Evolutionary conservation across 108 stramenopile species (phyloP), one percentile per base, ranked within the genome.

Genomic region (Hondaea fermentalgiana): DNA sequence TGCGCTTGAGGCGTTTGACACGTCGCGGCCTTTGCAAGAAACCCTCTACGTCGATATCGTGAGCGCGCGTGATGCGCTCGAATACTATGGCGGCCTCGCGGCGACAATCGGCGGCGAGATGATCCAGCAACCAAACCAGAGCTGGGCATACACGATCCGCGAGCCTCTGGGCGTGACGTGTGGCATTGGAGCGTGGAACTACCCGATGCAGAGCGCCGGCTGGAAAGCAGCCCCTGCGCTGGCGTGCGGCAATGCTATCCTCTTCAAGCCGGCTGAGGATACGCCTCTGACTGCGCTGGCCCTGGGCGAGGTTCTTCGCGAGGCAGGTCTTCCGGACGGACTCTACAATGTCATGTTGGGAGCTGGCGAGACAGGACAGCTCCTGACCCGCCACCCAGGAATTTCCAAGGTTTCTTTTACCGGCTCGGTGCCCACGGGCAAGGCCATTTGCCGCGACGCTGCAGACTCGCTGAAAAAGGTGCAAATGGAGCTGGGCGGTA

Each of bases 251-350:
- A 92, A 91, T 69, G 59, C 92, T 5, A 87, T 92, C 58, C 87
- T 93, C 45, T 51, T 92, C 44, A 93, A 93, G 91, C 93, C 93
- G n/a, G 88, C 92, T 49, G 93, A 94, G 88, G 92, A 93, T 60
- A 93, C 93, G 5, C 92, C 92, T 16, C 72, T 92, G 25, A 91
- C 91, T 4, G 88, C 93, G 35, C 60, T 93, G 72, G 91, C 91
- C 55, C 42, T 93, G 35, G 91, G 89, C 3, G 87, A 87, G 87
- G 89, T 93, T 44, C 35, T 88, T 53, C 49, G 71, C 44, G 43
- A 91, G 87, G 93, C 93, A 16, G 93, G 93, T 19, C 72, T 92
- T 21, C 93, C 93, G 4, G 87, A 83, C 16, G 92, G 92, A 12
- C 91, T 93, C 25, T 28, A 93, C 51, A 94, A 94, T 88, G 88